phyloP scores from a whole-genome alignment of 129 eudicot genomes.

The Deinandra increscens region DNA sequence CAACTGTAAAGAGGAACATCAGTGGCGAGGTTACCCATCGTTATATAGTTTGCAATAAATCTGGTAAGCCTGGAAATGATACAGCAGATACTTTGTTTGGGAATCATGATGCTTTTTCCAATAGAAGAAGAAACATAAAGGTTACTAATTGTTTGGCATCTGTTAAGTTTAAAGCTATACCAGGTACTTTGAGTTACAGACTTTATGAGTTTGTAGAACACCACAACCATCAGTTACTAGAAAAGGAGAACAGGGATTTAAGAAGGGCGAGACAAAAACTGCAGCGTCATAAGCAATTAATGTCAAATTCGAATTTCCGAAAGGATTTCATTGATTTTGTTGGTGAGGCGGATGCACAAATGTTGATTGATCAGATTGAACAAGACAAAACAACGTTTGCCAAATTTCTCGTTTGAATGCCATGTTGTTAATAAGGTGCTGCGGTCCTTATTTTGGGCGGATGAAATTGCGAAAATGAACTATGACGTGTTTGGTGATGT shows the following conservation, averaged over 20 bases:
- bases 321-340: background rate
- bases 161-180: conserved; percentile 1
- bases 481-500: background rate
- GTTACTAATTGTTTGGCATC: background rate
- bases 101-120: background rate
- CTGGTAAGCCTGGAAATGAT: background rate
- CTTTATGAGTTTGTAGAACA: background rate
- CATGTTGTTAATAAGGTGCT: background rate
- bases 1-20: background rate
- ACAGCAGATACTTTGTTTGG: too few relatives aligned
- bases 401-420: conserved; percentile 5
- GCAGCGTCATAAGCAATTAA: background rate
- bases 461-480: background rate
- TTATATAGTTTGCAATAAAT: conserved; percentile 3
- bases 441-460: background rate
- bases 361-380: background rate
- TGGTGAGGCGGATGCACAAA: background rate
- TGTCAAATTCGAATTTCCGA: background rate
- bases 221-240: background rate
- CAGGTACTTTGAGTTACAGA: background rate
- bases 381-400: background rate
- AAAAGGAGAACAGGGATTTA: background rate
- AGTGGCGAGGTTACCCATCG: background rate
- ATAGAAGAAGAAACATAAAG: background rate
- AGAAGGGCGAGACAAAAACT: background rate